A percentile compares a stretch with the other conserved stretches of the same genome.
These are phyloP conservation scores for Hirsutella rhossiliensis DNA, from an alignment of 2,329 filamentous ascomycete species.

Conservation along the genomic window DNA sequence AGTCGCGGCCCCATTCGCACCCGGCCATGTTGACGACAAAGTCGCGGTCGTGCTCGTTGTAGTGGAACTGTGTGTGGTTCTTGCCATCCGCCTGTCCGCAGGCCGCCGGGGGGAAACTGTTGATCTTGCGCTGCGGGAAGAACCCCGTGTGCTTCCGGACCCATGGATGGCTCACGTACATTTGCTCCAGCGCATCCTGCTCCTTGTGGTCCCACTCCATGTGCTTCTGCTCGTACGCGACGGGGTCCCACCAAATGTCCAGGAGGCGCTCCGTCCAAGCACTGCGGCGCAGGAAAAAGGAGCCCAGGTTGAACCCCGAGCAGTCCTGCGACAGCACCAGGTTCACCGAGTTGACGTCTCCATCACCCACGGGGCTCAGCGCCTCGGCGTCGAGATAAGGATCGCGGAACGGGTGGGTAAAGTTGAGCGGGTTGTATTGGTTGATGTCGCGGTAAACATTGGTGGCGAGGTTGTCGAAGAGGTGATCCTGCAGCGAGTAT, in stretches of 20 bases:
- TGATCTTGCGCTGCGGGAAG: slow-evolving; percentile 81
- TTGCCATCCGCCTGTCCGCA: slow-evolving; percentile 58
- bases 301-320: slow-evolving; percentile 89
- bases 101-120: slow-evolving; percentile 84
- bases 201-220: slow-evolving; percentile 99
- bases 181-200: slow-evolving; percentile 85
- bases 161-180: slow-evolving; percentile 89
- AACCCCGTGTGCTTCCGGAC: slow-evolving; percentile 81
- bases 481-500: slow-evolving; percentile 78
- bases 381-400: slow-evolving; percentile 66
- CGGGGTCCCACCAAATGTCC: slow-evolving; percentile 97
- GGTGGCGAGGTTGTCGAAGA: slow-evolving; percentile 68
- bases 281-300: slow-evolving; percentile 80
- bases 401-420: slow-evolving; percentile 67
- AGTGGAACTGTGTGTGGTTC: slow-evolving; percentile 70
- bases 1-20: slow-evolving; percentile 93
- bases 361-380: slow-evolving; percentile 64
- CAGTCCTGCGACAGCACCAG: slow-evolving; percentile 89
- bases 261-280: slow-evolving; percentile 84
- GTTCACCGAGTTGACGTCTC: slow-evolving; percentile 67
- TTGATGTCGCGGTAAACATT: slow-evolving; percentile 93
- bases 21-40: slow-evolving; percentile 98
- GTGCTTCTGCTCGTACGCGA: slow-evolving; percentile 94
- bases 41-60: slow-evolving; percentile 72
- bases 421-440: slow-evolving; percentile 87